Conservation (phyloP, 345 rosid species). For the Rhizophora mangle region DNA sequence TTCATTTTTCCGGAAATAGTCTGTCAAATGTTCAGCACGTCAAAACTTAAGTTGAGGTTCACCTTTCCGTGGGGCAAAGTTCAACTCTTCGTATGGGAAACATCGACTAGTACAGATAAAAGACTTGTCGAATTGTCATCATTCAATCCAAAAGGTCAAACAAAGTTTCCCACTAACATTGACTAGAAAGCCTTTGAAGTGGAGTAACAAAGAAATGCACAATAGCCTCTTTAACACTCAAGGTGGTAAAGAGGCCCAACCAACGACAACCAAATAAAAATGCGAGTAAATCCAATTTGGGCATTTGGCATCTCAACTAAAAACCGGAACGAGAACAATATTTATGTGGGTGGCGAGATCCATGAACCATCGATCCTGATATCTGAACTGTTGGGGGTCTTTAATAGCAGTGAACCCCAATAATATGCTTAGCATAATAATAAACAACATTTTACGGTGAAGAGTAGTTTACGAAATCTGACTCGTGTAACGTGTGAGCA, state of each 20-base stretch:
- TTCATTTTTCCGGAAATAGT: background rate
- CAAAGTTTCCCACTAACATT: background rate
- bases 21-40: background rate
- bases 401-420: too few species aligned
- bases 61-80: too few species aligned
- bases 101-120: too few species aligned
- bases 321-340: background rate
- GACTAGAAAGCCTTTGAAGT: background rate
- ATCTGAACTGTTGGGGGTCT: background rate
- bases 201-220: background rate
- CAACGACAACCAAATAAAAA: background rate
- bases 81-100: too few species aligned
- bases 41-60: background rate
- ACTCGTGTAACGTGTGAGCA: too few species aligned
- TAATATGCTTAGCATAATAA: too few species aligned
- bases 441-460: too few species aligned
- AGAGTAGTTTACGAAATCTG: too few species aligned
- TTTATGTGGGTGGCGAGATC: background rate
- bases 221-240: background rate
- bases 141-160: too few species aligned
- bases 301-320: background rate
- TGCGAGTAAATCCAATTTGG: background rate
- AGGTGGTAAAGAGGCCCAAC: constrained; percentile 6
- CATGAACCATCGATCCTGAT: background rate
- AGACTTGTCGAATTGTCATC: too few species aligned